phyloP scores from a whole-genome alignment of 2,329 filamentous ascomycete genomes.

The Alternaria consortialis region DNA sequence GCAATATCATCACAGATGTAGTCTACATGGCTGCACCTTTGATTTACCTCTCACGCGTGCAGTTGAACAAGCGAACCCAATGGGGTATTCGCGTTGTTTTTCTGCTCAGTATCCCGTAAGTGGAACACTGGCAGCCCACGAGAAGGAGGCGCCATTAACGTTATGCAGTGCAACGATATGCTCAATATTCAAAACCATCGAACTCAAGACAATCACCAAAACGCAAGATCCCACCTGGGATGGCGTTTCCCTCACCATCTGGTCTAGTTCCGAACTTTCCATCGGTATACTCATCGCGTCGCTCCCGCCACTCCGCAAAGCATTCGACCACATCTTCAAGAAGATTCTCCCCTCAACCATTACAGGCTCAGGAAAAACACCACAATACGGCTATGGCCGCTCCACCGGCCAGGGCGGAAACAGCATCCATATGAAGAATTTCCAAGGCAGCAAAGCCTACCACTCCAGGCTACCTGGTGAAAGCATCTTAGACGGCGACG shows the following conservation, averaged over 20 bases:
- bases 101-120: constrained; percentile 41
- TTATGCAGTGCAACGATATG: constrained; percentile 37
- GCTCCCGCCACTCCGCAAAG: constrained; percentile 39
- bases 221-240: constrained; percentile 39
- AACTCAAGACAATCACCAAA: constrained; percentile 32
- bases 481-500: constrained; percentile 33
- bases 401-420: constrained; percentile 5
- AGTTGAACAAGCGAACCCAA: constrained; percentile 36
- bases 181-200: constrained; percentile 40
- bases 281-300: constrained; percentile 35
- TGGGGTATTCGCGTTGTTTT: constrained; percentile 42
- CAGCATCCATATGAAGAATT: constrained; percentile 24
- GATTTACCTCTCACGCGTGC: constrained; percentile 37
- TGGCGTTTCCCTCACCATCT: constrained; percentile 36
- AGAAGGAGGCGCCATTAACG: not conserved
- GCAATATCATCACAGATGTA: constrained; percentile 42
- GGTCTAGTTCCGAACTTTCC: constrained; percentile 35
- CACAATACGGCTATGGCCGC: constrained; percentile 22
- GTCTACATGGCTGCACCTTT: constrained; percentile 42
- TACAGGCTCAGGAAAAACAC: constrained; percentile 15
- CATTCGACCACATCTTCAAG: constrained; percentile 30
- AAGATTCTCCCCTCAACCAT: constrained; percentile 28
- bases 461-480: constrained; percentile 31
- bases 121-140: not conserved
- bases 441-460: constrained; percentile 31